A percentile compares a stretch with the other conserved stretches of the same genome.
Evolutionary conservation across 441 rosid species (phyloP).

Genomic region (Breynia disticha): DNA sequence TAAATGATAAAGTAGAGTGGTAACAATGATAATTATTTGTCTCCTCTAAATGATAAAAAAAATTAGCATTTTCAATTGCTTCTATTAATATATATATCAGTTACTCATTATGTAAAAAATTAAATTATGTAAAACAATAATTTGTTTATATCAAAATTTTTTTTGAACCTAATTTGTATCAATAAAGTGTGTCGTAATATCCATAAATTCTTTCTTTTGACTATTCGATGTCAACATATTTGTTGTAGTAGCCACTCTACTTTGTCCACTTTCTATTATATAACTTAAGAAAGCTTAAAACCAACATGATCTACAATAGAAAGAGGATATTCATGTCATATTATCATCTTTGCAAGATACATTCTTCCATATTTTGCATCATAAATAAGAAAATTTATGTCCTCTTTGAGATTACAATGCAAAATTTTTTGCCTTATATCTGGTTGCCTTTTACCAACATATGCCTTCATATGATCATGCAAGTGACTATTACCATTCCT

Average conservation of each 20-base stretch:
- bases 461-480: neutral
- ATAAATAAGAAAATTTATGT: neutral
- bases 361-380: neutral
- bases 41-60: no score
- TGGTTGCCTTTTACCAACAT: neutral
- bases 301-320: neutral
- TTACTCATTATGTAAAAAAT: no score
- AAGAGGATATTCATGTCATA: conserved; percentile 7
- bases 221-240: conserved; percentile 6
- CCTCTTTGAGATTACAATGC: neutral
- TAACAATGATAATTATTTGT: no score
- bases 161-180: neutral
- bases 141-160: no score
- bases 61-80: no score
- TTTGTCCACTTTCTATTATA: neutral
- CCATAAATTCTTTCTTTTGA: conserved; percentile 10
- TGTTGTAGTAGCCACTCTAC: conserved; percentile 2
- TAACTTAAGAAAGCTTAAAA: neutral
- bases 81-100: no score
- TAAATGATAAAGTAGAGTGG: no score
- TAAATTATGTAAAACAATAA: no score
- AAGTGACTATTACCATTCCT: neutral
- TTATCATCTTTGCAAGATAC: neutral
- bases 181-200: conserved; percentile 1
- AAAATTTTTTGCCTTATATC: neutral